Evolutionary conservation across 768 basidiomycete species (phyloP).

Genomic region (Suillus brevipes): DNA sequence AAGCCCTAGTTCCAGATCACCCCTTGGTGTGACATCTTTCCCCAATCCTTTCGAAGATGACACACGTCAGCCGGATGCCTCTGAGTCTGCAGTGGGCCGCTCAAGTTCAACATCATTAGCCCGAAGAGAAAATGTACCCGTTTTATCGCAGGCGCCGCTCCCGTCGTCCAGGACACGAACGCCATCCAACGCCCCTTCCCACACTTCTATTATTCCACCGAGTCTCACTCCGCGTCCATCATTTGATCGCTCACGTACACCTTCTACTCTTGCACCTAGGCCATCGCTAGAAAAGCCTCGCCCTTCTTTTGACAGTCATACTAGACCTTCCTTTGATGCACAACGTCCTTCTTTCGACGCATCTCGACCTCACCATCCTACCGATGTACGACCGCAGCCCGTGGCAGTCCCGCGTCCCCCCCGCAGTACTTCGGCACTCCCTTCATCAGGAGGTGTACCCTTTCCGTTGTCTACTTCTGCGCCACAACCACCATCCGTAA

Average conservation of each 20-base stretch:
- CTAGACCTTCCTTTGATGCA: constrained; percentile 6
- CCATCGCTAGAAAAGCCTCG: constrained; percentile 18
- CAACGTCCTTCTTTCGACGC: constrained; percentile 19
- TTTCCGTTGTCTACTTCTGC: constrained; percentile 16
- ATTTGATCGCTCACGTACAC: constrained; percentile 18
- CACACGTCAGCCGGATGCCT: constrained; percentile 1
- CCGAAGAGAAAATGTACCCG: constrained; percentile 16
- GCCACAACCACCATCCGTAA: constrained; percentile 9
- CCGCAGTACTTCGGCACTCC: constrained; percentile 12
- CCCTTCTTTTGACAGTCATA: constrained; percentile 4
- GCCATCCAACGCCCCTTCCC: neutral
- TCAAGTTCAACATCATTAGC: constrained; percentile 16
- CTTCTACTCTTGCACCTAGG: constrained; percentile 17
- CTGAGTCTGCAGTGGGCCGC: constrained; percentile 12
- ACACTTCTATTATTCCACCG: constrained; percentile 12
- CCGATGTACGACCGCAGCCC: constrained; percentile 1
- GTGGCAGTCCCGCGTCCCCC: constrained; percentile 12
- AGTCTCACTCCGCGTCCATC: constrained; percentile 17
- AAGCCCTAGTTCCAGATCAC: constrained; percentile 9
- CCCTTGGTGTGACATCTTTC: constrained; percentile 13
- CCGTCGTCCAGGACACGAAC: constrained; percentile 12
- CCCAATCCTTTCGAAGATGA: constrained; percentile 16
- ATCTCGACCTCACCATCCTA: neutral
- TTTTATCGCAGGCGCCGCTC: constrained; percentile 6
- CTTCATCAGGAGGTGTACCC: constrained; percentile 16